These are phyloP conservation scores for Emmonsia crescens DNA, from an alignment of 2,329 filamentous ascomycete species.

Conservation along the genomic window DNA sequence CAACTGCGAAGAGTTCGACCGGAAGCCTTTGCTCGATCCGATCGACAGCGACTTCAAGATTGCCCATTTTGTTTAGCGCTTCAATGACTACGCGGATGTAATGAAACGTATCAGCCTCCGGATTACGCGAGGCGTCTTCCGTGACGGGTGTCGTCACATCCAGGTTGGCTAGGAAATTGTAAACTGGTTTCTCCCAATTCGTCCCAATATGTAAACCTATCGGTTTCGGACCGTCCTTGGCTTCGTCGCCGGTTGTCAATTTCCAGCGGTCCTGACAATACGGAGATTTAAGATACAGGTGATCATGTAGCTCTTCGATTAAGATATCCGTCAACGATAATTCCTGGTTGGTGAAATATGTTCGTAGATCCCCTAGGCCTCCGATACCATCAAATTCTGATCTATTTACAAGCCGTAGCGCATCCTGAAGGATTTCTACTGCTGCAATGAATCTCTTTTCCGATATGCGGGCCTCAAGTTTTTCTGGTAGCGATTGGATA, in stretches of 20 bases:
- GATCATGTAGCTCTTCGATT: conserved; percentile 94
- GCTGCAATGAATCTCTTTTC: conserved; percentile 92
- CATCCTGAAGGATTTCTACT: conserved; percentile 83
- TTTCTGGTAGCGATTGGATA: conserved; percentile 77
- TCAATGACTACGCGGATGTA: conserved; percentile 85
- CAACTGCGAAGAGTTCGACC: conserved; percentile 84
- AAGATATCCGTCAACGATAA: conserved; percentile 84
- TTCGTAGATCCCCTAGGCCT: conserved; percentile 71
- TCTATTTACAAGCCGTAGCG: conserved; percentile 68
- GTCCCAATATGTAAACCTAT: conserved; percentile 23
- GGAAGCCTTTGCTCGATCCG: conserved; percentile 86
- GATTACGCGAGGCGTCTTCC: conserved; percentile 86
- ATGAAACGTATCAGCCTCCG: conserved; percentile 88
- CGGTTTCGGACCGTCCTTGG: conserved; percentile 16
- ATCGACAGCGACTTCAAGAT: conserved; percentile 76
- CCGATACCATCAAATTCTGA: conserved; percentile 88
- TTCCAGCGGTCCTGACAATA: conserved; percentile 98
- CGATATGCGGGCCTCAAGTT: conserved; percentile 85
- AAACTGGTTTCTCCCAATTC: conserved; percentile 44
- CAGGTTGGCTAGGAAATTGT: conserved; percentile 47
- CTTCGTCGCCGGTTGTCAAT: conserved; percentile 42
- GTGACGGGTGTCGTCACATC: conserved; percentile 49
- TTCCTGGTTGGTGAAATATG: conserved; percentile 89
- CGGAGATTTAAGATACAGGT: conserved; percentile 92
- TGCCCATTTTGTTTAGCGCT: conserved; percentile 76